Evolutionary conservation across 1,284 basidiomycete species (phyloP).

Genomic region (Earliella scabrosa): DNA sequence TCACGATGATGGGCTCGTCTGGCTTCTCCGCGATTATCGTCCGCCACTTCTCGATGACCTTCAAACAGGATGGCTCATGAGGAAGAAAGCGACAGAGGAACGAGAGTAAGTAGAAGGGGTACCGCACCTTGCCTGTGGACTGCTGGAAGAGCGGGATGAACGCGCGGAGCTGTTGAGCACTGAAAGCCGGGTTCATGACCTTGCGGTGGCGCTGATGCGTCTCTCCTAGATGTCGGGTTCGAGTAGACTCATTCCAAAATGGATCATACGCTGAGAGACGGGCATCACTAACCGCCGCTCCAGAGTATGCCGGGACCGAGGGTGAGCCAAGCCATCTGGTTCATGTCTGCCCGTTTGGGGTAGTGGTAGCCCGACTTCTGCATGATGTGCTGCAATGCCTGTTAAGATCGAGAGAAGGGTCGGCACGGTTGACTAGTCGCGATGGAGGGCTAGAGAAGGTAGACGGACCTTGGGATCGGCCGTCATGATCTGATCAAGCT

Average conservation of each 20-base stretch:
- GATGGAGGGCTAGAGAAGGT: not conserved
- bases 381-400: constrained; percentile 33
- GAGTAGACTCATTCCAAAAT: no score
- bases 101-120: not conserved
- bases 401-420: not conserved
- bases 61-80: not conserved
- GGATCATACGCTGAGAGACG: not conserved
- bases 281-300: constrained; percentile 18
- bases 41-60: not conserved
- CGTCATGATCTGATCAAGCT: constrained; percentile 17
- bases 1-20: constrained; percentile 7
- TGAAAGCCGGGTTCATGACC: constrained; percentile 45
- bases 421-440: no score
- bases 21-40: not conserved
- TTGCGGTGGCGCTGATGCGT: constrained; percentile 44
- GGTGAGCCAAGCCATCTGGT: constrained; percentile 14
- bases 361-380: constrained; percentile 33
- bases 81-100: no score
- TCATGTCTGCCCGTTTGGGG: constrained; percentile 23
- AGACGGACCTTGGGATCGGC: constrained; percentile 18
- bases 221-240: no score
- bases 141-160: constrained; percentile 51
- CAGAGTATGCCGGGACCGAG: constrained; percentile 25
- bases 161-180: constrained; percentile 44
- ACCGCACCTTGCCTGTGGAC: constrained; percentile 41